Evolutionary conservation across 2,329 filamentous ascomycete genomes (phyloP).

Genomic region (Colletotrichum tamarilloi): DNA sequence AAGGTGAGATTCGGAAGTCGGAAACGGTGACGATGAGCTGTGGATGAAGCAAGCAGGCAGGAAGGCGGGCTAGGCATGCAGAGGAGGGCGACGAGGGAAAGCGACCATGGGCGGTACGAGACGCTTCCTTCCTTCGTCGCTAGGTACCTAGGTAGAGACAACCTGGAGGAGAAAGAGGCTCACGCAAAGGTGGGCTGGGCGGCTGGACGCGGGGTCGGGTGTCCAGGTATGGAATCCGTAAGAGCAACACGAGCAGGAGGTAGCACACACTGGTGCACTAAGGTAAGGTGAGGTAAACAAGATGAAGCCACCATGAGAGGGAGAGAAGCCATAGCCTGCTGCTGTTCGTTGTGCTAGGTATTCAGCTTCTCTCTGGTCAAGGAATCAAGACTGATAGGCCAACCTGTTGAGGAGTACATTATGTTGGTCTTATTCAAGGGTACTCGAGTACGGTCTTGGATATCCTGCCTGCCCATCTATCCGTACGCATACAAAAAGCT

Average conservation of each 20-base stretch:
- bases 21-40: not conserved
- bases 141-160: not conserved
- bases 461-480: not conserved
- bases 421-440: too few relatives aligned
- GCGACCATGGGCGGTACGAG: not conserved
- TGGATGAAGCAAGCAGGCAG: not conserved
- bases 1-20: not conserved
- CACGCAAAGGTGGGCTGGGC: not conserved
- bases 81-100: slow-evolving; percentile 4
- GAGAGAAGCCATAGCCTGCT: not conserved
- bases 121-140: not conserved
- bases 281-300: not conserved
- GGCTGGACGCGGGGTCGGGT: not conserved
- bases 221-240: not conserved
- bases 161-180: not conserved
- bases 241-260: not conserved
- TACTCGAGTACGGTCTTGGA: not conserved
- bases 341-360: not conserved
- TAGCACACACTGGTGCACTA: not conserved
- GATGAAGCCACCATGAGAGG: not conserved
- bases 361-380: not conserved
- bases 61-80: slow-evolving; percentile 5
- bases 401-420: not conserved
- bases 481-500: not conserved
- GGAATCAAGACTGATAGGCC: not conserved